phyloP scores from a whole-genome alignment of 805 yeast species.

The Candida wancherniae region DNA sequence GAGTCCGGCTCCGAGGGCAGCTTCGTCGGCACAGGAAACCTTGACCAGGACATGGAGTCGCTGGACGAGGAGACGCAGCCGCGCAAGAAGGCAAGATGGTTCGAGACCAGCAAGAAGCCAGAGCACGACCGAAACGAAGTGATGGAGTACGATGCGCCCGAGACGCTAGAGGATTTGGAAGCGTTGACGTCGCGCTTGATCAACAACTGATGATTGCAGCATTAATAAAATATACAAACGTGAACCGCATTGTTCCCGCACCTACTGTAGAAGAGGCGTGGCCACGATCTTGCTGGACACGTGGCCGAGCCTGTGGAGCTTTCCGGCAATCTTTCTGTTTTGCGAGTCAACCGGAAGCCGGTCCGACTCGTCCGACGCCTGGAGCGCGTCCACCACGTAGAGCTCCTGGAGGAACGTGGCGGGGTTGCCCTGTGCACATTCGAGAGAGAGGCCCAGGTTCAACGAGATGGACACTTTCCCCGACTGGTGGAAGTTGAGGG shows the following conservation, averaged over 20 bases:
- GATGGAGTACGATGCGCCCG: constrained; percentile 81
- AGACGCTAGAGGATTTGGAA: constrained; percentile 90
- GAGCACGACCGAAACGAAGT: constrained; percentile 28
- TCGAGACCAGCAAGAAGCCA: constrained; percentile 30
- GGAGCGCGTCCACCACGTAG: constrained; percentile 44
- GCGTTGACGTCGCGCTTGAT: constrained; percentile 63
- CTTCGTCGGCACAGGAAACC: constrained; percentile 33
- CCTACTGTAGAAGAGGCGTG: constrained; percentile 13
- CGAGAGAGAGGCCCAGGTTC: constrained; percentile 61
- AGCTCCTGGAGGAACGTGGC: constrained; percentile 71
- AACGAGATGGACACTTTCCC: constrained; percentile 74
- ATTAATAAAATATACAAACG: background rate
- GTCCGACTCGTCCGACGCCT: constrained; percentile 29
- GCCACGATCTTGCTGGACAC: constrained; percentile 17
- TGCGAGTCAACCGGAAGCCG: constrained; percentile 14
- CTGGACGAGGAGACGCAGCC: constrained; percentile 32
- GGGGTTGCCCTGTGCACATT: constrained; percentile 67
- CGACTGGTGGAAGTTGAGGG: constrained; percentile 71
- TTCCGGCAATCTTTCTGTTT: constrained; percentile 14
- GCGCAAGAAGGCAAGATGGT: constrained; percentile 47
- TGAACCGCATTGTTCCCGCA: background rate
- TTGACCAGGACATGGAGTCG: constrained; percentile 44
- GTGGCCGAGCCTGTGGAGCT: constrained; percentile 14
- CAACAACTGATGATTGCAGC: no score
- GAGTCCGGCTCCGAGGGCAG: constrained; percentile 27